phyloP scores from a whole-genome alignment of 805 yeast species.

The Candida railenensis region DNA sequence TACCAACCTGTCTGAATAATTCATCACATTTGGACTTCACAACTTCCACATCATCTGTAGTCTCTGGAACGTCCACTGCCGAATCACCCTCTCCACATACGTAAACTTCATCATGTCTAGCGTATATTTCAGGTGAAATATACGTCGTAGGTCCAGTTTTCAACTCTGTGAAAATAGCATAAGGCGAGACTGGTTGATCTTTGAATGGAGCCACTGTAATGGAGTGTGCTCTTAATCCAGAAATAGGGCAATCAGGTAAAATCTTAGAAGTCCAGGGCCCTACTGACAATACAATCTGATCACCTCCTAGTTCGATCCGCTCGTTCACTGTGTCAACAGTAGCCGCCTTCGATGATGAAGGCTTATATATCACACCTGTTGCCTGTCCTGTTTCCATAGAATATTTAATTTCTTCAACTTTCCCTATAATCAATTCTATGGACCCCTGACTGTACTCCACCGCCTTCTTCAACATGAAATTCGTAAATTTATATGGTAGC shows the following conservation, averaged over 20 bases:
- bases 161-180: slow-evolving; percentile 90
- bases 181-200: slow-evolving; percentile 76
- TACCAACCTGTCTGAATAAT: slow-evolving; percentile 76
- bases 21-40: slow-evolving; percentile 86
- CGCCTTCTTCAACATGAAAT: slow-evolving; percentile 74
- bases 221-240: slow-evolving; percentile 93
- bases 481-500: slow-evolving; percentile 94
- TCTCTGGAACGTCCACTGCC: slow-evolving; percentile 85
- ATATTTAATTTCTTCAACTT: slow-evolving; percentile 67
- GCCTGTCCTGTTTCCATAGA: slow-evolving; percentile 66
- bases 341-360: slow-evolving; percentile 31
- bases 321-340: slow-evolving; percentile 20
- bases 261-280: slow-evolving; percentile 98
- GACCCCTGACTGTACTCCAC: slow-evolving; percentile 65
- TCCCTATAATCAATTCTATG: slow-evolving; percentile 83
- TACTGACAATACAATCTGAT: slow-evolving; percentile 78
- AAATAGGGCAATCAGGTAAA: slow-evolving; percentile 89
- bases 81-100: slow-evolving; percentile 98
- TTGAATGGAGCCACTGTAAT: slow-evolving; percentile 83
- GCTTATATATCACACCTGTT: slow-evolving; percentile 68
- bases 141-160: slow-evolving; percentile 64
- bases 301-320: slow-evolving; percentile 55
- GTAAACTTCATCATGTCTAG: slow-evolving; percentile 92
- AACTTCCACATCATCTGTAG: slow-evolving; percentile 90
- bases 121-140: slow-evolving; percentile 92